Evolutionary conservation across 805 yeast genomes (phyloP), one percentile per base, ranked within the genome.

Genomic region (Yamadazyma scolyti): DNA sequence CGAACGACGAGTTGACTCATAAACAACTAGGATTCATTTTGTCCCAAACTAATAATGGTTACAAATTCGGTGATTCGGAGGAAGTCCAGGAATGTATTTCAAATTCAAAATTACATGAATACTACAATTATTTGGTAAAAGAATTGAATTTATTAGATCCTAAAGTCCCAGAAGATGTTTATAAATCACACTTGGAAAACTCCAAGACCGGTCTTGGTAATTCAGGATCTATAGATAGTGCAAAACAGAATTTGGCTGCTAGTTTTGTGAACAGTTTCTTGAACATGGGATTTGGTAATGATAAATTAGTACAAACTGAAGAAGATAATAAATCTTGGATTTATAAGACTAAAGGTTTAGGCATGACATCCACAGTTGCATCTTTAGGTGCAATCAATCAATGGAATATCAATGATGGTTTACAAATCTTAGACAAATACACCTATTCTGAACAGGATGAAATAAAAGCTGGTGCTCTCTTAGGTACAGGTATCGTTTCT

Each of bases 401-500:
- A 52, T 93, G 99, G 99, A 84, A 90, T 59, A 71, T 75, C 34
- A 76, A 79, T 47, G 90, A 84, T 45, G 97, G 97, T 42, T 73
- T 93, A 43, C 96, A 90, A 61, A 77, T 76, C 35, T 71, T 93
- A 47, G 97, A 93, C 61, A 85, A 83, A 57, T 89, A 82, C 56
- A 66, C 90, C 36, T 89, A 89, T 51, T 81, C 95, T 4, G 73
- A 79, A 11, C 95, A 88, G 47, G 81, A 78, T 36, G 90, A 86
- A 50, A 77, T 89, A 44, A 87, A 87, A 62, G 96, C 97, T 5
- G 99, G 99, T 61, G 96, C 98, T 4, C 69, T 93, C 36, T 71
- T 93, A 44, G 99, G 97, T 57, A 86, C 87, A 58, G 98, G 97
- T 57, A 73, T 93, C 28, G 80, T 87, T 5, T 85, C 95, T 17